Conservation (phyloP, 305 asterid genomes). For the Fraxinus sp. region DNA sequence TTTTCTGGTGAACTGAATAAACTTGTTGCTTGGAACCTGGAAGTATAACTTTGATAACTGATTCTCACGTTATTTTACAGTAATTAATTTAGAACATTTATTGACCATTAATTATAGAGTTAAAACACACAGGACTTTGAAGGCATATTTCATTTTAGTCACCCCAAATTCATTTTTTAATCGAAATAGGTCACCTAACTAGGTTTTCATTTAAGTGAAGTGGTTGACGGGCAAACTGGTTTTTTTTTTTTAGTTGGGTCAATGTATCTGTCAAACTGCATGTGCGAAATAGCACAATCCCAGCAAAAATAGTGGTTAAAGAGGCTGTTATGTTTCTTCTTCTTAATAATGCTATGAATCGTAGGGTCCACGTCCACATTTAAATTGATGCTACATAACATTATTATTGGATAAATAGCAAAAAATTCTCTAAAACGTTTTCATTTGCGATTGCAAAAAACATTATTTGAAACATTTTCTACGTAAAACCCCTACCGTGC, state of each 20-base stretch:
- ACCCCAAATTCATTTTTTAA: not conserved
- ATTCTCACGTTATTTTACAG: slow-evolving; percentile 20
- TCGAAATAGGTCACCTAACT: not conserved
- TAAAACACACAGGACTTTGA: not conserved
- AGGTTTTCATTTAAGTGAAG: not conserved
- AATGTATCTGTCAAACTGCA: not conserved
- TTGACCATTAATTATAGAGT: not conserved
- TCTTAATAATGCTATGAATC: not conserved
- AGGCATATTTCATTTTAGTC: not conserved
- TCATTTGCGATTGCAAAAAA: too few species aligned
- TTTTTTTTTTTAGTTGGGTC: too few species aligned
- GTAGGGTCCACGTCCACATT: not conserved
- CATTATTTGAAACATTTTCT: too few species aligned
- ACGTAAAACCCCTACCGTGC: too few species aligned
- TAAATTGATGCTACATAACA: too few species aligned
- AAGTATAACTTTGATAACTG: not conserved
- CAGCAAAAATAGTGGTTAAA: not conserved
- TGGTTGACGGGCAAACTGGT: too few species aligned
- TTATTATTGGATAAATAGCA: too few species aligned
- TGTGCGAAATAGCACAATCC: not conserved
- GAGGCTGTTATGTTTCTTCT: not conserved
- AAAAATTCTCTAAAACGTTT: too few species aligned
- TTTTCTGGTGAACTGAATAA: not conserved
- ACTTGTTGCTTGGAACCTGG: not conserved
- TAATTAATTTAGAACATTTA: not conserved